Evolutionary conservation across 2,329 filamentous ascomycete genomes (phyloP).

Genomic region (Colletotrichum salicis): DNA sequence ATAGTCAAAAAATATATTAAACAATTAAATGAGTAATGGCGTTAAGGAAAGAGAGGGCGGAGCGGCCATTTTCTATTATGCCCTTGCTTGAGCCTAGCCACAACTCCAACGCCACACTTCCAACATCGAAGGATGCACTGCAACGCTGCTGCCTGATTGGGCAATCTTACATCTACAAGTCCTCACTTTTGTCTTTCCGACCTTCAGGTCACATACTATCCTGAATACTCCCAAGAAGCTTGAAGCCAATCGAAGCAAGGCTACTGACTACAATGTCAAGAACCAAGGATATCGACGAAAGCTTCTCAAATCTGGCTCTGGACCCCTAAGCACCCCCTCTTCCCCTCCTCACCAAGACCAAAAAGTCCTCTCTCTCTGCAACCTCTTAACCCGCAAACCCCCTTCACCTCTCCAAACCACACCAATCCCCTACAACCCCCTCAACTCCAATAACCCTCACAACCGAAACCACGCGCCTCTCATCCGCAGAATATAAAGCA

Average conservation of each 20-base stretch:
- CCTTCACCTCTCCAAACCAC: neutral
- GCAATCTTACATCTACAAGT: neutral
- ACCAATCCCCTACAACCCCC: neutral
- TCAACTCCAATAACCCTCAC: neutral
- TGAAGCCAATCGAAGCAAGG: too few relatives aligned
- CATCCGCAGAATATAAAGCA: slow-evolving; percentile 12
- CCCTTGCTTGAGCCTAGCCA: neutral
- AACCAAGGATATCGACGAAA: too few relatives aligned
- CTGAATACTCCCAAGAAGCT: too few relatives aligned
- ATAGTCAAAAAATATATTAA: too few relatives aligned
- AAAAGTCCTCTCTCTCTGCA: neutral
- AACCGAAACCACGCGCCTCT: neutral
- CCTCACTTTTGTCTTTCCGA: neutral
- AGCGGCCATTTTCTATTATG: too few relatives aligned
- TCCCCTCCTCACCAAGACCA: neutral
- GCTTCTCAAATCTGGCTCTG: neutral
- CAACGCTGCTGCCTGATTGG: neutral
- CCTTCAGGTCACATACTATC: too few relatives aligned
- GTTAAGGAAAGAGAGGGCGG: too few relatives aligned
- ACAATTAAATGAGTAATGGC: too few relatives aligned
- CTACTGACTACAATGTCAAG: too few relatives aligned
- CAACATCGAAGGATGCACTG: neutral
- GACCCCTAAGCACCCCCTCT: neutral
- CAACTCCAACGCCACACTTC: neutral
- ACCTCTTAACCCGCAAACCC: neutral